Evolutionary conservation across 164 flowering plant species (phyloP).

Genomic region (Magnolia sinica): DNA sequence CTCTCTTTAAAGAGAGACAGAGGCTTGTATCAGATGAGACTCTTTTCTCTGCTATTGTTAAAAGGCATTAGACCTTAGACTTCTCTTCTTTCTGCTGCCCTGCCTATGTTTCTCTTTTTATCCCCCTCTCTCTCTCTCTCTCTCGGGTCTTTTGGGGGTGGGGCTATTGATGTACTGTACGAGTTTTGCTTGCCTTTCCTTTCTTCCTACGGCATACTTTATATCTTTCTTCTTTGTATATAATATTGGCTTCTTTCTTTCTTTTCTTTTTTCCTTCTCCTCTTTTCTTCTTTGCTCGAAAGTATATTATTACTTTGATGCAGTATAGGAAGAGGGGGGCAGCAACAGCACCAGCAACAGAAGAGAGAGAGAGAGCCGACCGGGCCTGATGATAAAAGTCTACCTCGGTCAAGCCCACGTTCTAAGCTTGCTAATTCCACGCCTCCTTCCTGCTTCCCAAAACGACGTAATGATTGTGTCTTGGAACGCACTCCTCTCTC

Average conservation of each 20-base stretch:
- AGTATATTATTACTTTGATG: constrained; percentile 8
- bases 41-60: constrained; percentile 6
- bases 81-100: constrained; percentile 23
- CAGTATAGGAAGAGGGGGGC: constrained; percentile 2
- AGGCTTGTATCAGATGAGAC: not conserved
- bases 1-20: not conserved
- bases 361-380: constrained; percentile 61
- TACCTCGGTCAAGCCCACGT: constrained; percentile 57
- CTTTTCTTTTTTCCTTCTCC: not conserved
- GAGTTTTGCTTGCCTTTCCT: constrained; percentile 48
- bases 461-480: constrained; percentile 91
- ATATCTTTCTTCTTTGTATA: not conserved
- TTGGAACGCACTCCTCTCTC: constrained; percentile 79
- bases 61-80: constrained; percentile 9
- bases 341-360: constrained; percentile 11
- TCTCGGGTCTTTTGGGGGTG: not conserved
- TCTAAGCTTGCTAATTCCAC: constrained; percentile 51
- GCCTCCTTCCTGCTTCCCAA: constrained; percentile 78
- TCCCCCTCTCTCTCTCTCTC: constrained; percentile 11
- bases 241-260: not conserved
- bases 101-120: constrained; percentile 40
- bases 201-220: constrained; percentile 76
- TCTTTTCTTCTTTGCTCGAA: constrained; percentile 4
- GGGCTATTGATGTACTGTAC: constrained; percentile 1
- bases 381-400: constrained; percentile 51